Conservation (phyloP, 768 basidiomycete species). For the Tricholoma bakamatsutake region DNA sequence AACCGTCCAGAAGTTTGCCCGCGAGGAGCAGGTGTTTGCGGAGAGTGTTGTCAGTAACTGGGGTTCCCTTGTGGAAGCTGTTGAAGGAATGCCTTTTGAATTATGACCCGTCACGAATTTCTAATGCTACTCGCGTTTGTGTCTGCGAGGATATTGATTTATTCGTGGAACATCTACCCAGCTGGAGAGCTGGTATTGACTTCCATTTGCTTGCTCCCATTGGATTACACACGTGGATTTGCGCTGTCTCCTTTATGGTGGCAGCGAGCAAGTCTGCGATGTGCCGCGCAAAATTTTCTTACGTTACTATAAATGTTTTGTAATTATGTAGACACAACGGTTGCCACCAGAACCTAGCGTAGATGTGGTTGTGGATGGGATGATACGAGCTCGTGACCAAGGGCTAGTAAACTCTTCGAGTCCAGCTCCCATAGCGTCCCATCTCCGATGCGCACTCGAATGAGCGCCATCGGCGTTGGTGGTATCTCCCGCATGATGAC, state of each 20-base stretch:
- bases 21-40: constrained; percentile 66
- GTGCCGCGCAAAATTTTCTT: too few relatives aligned
- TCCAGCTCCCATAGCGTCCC: constrained; percentile 8
- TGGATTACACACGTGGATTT: too few relatives aligned
- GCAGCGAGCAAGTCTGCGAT: too few relatives aligned
- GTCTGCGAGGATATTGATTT: too few relatives aligned
- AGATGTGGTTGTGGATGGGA: too few relatives aligned
- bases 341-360: too few relatives aligned
- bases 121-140: neutral
- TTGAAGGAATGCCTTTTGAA: constrained; percentile 84
- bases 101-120: constrained; percentile 22
- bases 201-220: neutral
- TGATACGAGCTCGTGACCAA: too few relatives aligned
- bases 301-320: too few relatives aligned
- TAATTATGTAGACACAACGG: too few relatives aligned
- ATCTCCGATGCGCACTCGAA: constrained; percentile 8
- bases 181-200: too few relatives aligned
- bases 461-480: constrained; percentile 2
- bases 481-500: constrained; percentile 5
- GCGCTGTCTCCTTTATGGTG: too few relatives aligned
- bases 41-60: constrained; percentile 65
- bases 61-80: constrained; percentile 61
- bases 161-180: too few relatives aligned
- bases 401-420: neutral
- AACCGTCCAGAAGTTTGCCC: constrained; percentile 65